A percentile compares a stretch with the other conserved stretches of the same genome.
Evolutionary conservation across 805 yeast genomes (phyloP).

Genomic region (Wickerhamomyces kurtzmanii): DNA sequence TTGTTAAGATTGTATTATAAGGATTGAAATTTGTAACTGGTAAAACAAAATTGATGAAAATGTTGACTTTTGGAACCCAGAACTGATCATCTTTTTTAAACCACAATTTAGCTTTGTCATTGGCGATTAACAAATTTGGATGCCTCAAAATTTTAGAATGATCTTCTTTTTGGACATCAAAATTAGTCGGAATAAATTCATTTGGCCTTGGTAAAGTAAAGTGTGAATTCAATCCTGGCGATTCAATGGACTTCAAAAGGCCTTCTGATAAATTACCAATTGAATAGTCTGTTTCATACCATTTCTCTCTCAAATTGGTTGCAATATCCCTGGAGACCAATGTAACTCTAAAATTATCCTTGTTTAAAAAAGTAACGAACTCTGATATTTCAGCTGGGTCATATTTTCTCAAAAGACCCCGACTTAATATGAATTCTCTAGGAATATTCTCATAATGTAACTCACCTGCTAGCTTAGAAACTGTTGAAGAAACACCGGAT

Average conservation of each 20-base stretch:
- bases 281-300: constrained; percentile 86
- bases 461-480: constrained; percentile 51
- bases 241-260: constrained; percentile 23
- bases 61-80: constrained; percentile 77
- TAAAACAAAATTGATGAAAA: constrained; percentile 52
- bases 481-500: constrained; percentile 60
- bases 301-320: constrained; percentile 51
- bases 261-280: constrained; percentile 31
- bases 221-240: constrained; percentile 19
- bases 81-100: constrained; percentile 84
- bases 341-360: constrained; percentile 50
- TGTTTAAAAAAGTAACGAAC: constrained; percentile 37
- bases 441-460: constrained; percentile 58
- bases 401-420: constrained; percentile 45
- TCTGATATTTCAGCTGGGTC: constrained; percentile 42
- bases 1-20: constrained; percentile 43
- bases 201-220: constrained; percentile 65
- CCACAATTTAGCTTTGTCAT: constrained; percentile 59
- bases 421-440: constrained; percentile 49
- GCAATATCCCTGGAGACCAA: constrained; percentile 44
- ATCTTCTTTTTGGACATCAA: constrained; percentile 41
- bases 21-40: constrained; percentile 59
- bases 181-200: constrained; percentile 74
- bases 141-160: constrained; percentile 26
- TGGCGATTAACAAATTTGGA: constrained; percentile 53